These are phyloP conservation scores for Nitzschia sp. DNA, from an alignment of 108 stramenopile species.

Conservation along the genomic window DNA sequence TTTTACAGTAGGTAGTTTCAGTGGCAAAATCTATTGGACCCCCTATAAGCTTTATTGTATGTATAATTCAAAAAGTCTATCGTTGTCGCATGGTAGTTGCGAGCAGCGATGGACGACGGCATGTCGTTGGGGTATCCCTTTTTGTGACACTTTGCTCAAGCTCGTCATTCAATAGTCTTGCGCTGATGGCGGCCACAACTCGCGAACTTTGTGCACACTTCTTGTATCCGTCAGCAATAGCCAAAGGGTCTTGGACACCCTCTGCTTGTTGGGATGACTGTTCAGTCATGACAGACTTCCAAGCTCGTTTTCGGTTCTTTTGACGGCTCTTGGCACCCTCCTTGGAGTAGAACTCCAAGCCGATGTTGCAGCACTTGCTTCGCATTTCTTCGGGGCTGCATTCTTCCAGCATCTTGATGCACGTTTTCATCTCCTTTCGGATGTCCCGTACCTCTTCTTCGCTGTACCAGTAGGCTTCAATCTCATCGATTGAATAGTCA, in stretches of 20 bases:
- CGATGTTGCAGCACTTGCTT: background rate
- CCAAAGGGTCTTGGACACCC: background rate
- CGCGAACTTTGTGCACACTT: background rate
- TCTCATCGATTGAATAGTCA: background rate
- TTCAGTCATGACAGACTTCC: background rate
- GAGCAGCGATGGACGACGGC: no score
- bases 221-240: background rate
- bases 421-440: background rate
- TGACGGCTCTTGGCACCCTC: background rate
- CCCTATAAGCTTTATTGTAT: no score
- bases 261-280: background rate
- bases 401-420: conserved; percentile 2
- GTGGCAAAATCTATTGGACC: no score
- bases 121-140: no score
- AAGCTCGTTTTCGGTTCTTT: background rate
- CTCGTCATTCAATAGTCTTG: background rate
- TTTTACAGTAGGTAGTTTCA: no score
- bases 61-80: no score
- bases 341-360: conserved; percentile 4
- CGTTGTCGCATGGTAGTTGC: no score
- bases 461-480: conserved; percentile 2
- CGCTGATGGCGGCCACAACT: background rate
- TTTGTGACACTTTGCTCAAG: background rate
- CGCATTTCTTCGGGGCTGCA: background rate
- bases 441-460: background rate